Conservation (phyloP, 768 basidiomycete species). For the Amyloporia xantha region DNA sequence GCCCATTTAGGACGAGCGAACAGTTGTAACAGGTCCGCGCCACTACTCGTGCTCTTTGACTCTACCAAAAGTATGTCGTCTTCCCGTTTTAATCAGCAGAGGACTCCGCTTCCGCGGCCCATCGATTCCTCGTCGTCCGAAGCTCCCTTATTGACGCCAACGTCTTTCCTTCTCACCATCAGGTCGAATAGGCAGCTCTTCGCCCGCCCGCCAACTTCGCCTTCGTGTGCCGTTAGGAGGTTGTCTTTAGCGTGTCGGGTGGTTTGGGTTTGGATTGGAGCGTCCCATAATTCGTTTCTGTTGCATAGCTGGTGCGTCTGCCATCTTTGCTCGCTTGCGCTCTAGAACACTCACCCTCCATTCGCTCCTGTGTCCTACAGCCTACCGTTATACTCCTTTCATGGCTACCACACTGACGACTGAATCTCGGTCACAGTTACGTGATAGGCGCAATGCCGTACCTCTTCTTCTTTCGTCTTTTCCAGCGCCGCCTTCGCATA, state of each 20-base stretch:
- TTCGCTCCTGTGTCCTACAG: background rate
- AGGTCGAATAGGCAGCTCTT: background rate
- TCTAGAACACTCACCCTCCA: too few relatives aligned
- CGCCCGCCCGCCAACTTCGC: background rate
- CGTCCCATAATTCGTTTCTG: too few relatives aligned
- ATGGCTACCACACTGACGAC: conserved; percentile 13
- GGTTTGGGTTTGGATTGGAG: background rate
- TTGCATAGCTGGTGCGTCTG: conserved; percentile 1
- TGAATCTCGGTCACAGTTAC: conserved; percentile 10
- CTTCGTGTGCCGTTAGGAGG: background rate
- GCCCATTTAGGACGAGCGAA: too few relatives aligned
- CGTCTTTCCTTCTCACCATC: background rate
- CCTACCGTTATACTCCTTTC: background rate
- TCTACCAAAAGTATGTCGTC: background rate
- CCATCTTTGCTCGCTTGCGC: background rate
- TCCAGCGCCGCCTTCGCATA: conserved; percentile 27
- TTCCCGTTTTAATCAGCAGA: background rate
- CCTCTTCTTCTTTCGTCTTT: conserved; percentile 26
- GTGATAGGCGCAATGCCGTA: conserved; percentile 19
- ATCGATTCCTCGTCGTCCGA: background rate
- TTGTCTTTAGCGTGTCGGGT: background rate
- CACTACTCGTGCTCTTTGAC: background rate
- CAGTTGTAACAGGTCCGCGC: too few relatives aligned
- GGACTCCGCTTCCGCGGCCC: too few relatives aligned
- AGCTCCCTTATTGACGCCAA: background rate